Evolutionary conservation across 2,329 filamentous ascomycete species (phyloP).

Genomic region (Exophiala lecanii-corni): DNA sequence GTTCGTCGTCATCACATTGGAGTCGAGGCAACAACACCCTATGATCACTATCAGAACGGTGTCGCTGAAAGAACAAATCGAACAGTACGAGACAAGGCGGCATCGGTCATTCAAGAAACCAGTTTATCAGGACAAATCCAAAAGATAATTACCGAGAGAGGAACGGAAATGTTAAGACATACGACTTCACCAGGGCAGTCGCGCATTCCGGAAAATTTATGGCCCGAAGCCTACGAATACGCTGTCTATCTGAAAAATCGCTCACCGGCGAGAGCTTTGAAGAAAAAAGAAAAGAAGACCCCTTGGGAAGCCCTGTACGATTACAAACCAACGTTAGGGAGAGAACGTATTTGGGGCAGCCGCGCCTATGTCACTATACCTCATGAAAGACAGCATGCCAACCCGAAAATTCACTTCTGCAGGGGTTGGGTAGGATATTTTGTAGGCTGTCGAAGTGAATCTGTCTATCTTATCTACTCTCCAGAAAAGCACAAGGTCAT

Average conservation of each 20-base stretch:
- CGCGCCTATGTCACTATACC: background rate
- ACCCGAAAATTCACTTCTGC: background rate
- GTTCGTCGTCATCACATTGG: background rate
- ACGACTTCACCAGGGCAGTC: too few relatives aligned
- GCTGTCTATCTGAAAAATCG: slow-evolving; percentile 13
- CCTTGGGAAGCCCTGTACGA: slow-evolving; percentile 1
- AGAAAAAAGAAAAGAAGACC: slow-evolving; percentile 9
- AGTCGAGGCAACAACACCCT: slow-evolving; percentile 2
- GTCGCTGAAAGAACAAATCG: slow-evolving; percentile 8
- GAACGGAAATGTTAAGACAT: background rate
- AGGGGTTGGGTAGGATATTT: slow-evolving; percentile 2
- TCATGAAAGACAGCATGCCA: background rate
- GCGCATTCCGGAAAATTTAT: background rate
- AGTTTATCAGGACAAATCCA: background rate
- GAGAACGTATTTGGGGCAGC: slow-evolving; percentile 4
- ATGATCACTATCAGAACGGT: slow-evolving; percentile 12
- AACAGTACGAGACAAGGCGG: slow-evolving; percentile 6
- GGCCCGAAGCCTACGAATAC: slow-evolving; percentile 7
- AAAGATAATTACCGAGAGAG: slow-evolving; percentile 1
- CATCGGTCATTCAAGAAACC: slow-evolving; percentile 5
- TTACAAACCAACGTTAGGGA: background rate
- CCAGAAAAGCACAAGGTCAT: background rate
- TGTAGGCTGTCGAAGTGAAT: background rate
- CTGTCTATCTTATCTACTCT: slow-evolving; percentile 1
- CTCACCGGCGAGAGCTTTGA: slow-evolving; percentile 5